phyloP scores from a whole-genome alignment of 179 eudicot genomes.

The Beta lomatogona region DNA sequence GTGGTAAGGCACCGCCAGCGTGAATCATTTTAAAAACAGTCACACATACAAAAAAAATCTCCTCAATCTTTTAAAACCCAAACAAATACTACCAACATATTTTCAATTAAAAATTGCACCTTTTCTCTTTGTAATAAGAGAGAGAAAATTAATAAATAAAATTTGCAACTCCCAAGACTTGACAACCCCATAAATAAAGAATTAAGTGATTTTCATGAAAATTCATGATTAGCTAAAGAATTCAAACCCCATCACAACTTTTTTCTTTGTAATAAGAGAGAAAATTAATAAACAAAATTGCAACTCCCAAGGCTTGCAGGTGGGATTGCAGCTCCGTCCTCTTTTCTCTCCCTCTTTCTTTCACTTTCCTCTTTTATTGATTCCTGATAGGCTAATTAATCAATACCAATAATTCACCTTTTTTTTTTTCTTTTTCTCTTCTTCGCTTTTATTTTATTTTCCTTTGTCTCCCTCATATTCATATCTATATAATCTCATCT shows the following conservation, averaged over 20 bases:
- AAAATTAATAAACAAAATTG: neutral
- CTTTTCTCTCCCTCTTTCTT: neutral
- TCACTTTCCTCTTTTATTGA: constrained; percentile 6
- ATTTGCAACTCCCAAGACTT: constrained; percentile 20
- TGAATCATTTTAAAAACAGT: neutral
- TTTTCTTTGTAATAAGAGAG: too few species aligned
- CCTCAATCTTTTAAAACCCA: neutral
- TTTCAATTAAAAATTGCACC: too few species aligned
- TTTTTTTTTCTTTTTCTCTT: neutral
- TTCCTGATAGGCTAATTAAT: constrained; percentile 2
- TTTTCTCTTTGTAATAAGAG: neutral
- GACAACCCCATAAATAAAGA: too few species aligned
- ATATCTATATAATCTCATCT: constrained; percentile 23
- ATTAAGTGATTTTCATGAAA: too few species aligned
- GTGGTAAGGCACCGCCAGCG: constrained; percentile 19
- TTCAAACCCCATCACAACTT: too few species aligned
- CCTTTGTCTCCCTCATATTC: neutral
- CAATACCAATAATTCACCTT: neutral
- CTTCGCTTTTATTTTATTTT: neutral
- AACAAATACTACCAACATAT: too few species aligned
- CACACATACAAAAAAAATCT: neutral
- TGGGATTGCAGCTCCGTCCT: neutral
- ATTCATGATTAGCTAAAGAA: too few species aligned
- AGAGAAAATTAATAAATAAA: neutral
- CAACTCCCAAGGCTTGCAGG: constrained; percentile 24